A percentile compares a stretch with the other conserved stretches of the same genome.
These are phyloP conservation scores for Talaromyces sp. DNA, from an alignment of 2,329 filamentous ascomycete genomes.

Conservation along the genomic window DNA sequence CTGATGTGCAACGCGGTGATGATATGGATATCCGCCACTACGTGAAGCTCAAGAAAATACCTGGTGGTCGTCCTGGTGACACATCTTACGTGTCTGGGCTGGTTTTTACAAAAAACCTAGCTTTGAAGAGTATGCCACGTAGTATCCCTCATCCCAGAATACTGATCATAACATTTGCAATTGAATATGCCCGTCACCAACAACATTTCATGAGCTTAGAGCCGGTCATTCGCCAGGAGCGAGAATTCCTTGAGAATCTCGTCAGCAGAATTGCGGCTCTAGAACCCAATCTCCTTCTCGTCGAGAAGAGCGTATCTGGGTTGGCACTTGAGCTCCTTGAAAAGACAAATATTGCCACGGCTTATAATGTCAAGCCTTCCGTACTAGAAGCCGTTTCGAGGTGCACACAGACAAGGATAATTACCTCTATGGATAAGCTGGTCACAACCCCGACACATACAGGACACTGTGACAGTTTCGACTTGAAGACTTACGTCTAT, in stretches of 20 bases:
- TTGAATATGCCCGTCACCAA: conserved; percentile 91
- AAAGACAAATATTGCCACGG: conserved; percentile 85
- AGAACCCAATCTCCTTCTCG: conserved; percentile 79
- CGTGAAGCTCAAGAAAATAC: conserved; percentile 94
- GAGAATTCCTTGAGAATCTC: conserved; percentile 85
- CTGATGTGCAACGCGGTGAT: conserved; percentile 83
- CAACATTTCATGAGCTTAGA: conserved; percentile 97
- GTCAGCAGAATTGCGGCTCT: conserved; percentile 87
- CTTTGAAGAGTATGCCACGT: conserved; percentile 91
- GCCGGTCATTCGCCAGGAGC: conserved; percentile 93
- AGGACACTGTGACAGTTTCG: conserved; percentile 79
- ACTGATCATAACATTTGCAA: conserved; percentile 86
- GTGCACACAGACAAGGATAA: conserved; percentile 85
- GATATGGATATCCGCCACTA: conserved; percentile 97
- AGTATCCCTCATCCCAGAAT: conserved; percentile 81
- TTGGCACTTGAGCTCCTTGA: conserved; percentile 84
- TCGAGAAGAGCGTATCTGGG: conserved; percentile 88
- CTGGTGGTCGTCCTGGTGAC: conserved; percentile 82
- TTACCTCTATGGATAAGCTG: conserved; percentile 92
- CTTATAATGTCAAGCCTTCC: conserved; percentile 93
- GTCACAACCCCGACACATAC: conserved; percentile 70
- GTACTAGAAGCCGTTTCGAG: conserved; percentile 93
- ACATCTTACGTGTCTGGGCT: conserved; percentile 96
- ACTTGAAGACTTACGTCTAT: conserved; percentile 92
- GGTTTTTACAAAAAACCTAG: conserved; percentile 95